These are phyloP conservation scores for Vitellaria paradoxa DNA, from an alignment of 179 eudicot species.

Conservation along the genomic window DNA sequence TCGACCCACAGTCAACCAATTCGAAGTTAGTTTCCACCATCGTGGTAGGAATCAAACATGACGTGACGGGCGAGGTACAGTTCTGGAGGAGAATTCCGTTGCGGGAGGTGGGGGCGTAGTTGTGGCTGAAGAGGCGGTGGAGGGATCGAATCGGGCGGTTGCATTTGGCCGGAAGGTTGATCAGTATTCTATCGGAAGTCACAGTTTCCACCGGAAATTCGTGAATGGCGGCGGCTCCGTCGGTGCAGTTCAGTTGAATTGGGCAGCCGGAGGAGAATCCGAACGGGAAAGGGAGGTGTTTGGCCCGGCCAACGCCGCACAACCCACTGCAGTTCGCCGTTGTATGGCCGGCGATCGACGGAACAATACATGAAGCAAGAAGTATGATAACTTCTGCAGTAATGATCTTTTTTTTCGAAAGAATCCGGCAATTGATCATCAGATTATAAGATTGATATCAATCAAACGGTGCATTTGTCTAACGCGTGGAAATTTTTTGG, in stretches of 20 bases:
- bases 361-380: not conserved
- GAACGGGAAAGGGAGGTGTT: conserved; percentile 37
- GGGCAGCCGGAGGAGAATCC: conserved; percentile 58
- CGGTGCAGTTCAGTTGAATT: conserved; percentile 44
- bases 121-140: conserved; percentile 27
- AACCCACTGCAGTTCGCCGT: conserved; percentile 20
- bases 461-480: no score
- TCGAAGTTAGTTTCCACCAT: conserved; percentile 40
- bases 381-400: not conserved
- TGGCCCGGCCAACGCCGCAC: conserved; percentile 22
- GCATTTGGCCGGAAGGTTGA: conserved; percentile 44
- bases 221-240: conserved; percentile 19
- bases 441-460: not conserved
- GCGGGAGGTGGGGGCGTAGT: conserved; percentile 41
- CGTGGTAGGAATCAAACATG: conserved; percentile 43
- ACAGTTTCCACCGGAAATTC: conserved; percentile 29
- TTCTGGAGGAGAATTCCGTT: conserved; percentile 49
- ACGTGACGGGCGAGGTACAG: conserved; percentile 25
- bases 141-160: conserved; percentile 34
- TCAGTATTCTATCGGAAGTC: conserved; percentile 23
- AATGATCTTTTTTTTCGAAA: not conserved
- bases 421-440: not conserved
- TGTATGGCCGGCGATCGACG: not conserved
- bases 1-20: conserved; percentile 28
- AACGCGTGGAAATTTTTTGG: no score